Percentiles rank a stretch among this genome's conserved stretches.
These are phyloP conservation scores for Epichloe amarillans DNA, from an alignment of 2,329 filamentous ascomycete genomes.

Conservation along the genomic window DNA sequence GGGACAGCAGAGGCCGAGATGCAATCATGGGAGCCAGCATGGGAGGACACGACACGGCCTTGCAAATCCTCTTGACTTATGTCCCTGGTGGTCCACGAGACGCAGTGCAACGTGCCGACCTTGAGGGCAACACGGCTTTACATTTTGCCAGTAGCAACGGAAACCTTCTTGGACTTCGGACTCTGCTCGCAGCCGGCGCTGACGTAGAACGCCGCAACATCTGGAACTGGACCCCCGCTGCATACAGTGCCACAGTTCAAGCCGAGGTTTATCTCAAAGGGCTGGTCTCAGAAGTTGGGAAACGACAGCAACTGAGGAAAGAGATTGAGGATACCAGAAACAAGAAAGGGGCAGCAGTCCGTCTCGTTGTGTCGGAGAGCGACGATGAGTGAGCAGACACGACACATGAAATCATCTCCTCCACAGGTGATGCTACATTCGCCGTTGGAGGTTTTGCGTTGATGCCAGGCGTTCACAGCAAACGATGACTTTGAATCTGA, in stretches of 20 bases:
- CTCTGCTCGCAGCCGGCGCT: constrained; percentile 66
- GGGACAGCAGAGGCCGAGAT: constrained; percentile 56
- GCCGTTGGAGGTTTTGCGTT: neutral
- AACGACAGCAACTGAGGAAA: constrained; percentile 31
- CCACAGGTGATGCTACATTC: neutral
- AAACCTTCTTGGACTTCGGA: constrained; percentile 62
- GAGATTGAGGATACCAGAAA: constrained; percentile 27
- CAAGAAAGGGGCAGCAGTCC: constrained; percentile 29
- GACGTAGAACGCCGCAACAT: constrained; percentile 59
- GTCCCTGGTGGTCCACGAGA: constrained; percentile 38
- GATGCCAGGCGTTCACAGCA: neutral
- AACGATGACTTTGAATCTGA: neutral
- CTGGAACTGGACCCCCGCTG: constrained; percentile 72
- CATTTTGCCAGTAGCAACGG: constrained; percentile 79
- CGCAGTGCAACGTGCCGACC: constrained; percentile 46
- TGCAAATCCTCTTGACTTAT: constrained; percentile 53
- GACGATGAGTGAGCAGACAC: constrained; percentile 20
- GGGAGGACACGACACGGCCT: constrained; percentile 47
- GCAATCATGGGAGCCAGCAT: constrained; percentile 54
- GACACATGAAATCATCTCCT: constrained; percentile 7
- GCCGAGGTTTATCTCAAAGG: constrained; percentile 76
- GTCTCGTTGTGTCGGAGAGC: constrained; percentile 30
- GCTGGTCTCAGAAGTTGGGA: constrained; percentile 58
- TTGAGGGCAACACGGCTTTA: constrained; percentile 71
- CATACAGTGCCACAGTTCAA: constrained; percentile 69